Conservation (phyloP, 2,329 filamentous ascomycete species). For the Cytospora chrysosperma region DNA sequence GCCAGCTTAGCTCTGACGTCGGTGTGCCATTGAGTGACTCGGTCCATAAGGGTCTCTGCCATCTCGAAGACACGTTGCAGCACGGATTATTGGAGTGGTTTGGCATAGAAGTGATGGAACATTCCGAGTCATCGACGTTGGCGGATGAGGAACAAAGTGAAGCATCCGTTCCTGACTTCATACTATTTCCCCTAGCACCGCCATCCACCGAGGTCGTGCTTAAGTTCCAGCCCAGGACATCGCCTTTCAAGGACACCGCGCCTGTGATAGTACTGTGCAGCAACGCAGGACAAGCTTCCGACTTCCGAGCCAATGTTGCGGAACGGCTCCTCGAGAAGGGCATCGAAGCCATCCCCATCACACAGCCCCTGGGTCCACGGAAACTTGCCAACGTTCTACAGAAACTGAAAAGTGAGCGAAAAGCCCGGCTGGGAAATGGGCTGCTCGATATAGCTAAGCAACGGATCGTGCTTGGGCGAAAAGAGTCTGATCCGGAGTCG, state of each 20-base stretch:
- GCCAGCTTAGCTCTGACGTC: background rate
- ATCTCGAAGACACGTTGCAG: constrained; percentile 32
- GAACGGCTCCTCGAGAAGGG: constrained; percentile 7
- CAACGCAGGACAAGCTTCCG: constrained; percentile 10
- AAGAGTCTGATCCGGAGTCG: constrained; percentile 19
- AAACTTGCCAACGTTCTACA: constrained; percentile 15
- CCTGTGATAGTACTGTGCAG: constrained; percentile 10
- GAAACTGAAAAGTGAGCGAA: constrained; percentile 1
- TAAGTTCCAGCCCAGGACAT: background rate
- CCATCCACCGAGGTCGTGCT: constrained; percentile 25
- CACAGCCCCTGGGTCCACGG: constrained; percentile 15
- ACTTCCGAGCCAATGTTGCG: constrained; percentile 10
- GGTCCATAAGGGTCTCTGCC: constrained; percentile 24
- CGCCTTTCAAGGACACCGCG: background rate
- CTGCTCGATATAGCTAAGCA: background rate
- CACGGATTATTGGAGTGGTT: constrained; percentile 37
- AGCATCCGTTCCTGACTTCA: background rate
- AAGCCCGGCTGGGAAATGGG: background rate
- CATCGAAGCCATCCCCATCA: constrained; percentile 15
- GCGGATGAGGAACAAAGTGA: background rate
- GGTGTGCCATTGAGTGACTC: constrained; percentile 10
- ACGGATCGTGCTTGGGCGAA: constrained; percentile 12
- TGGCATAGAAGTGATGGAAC: constrained; percentile 32
- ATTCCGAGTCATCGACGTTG: background rate
- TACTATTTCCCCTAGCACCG: constrained; percentile 22